These are phyloP conservation scores for Penicillium fuscoglaucum DNA, from an alignment of 2,329 filamentous ascomycete genomes.

Conservation along the genomic window DNA sequence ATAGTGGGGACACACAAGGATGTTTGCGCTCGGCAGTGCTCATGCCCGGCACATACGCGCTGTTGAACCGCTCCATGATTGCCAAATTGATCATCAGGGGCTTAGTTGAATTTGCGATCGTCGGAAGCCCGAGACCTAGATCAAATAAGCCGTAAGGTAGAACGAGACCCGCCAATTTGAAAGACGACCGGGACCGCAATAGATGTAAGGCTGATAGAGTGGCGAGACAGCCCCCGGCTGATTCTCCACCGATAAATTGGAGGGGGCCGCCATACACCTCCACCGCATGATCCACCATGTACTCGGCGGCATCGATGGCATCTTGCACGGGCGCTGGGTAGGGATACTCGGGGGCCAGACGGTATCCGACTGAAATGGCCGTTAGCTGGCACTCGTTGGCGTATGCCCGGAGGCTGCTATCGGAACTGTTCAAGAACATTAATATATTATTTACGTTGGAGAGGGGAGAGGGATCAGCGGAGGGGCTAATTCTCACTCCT, in stretches of 20 bases:
- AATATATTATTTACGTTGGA: neutral
- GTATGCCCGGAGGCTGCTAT: slow-evolving; percentile 51
- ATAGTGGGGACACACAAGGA: neutral
- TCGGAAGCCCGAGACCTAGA: neutral
- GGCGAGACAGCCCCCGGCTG: neutral
- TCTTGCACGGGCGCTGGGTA: slow-evolving; percentile 49
- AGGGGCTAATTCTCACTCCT: neutral
- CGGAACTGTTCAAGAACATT: slow-evolving; percentile 36
- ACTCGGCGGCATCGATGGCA: neutral
- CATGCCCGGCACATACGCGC: neutral
- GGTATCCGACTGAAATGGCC: slow-evolving; percentile 59
- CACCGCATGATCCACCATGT: neutral
- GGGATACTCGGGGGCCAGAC: slow-evolving; percentile 60
- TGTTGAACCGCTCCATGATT: neutral
- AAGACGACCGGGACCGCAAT: neutral
- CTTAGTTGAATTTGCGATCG: neutral
- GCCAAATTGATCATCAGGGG: neutral
- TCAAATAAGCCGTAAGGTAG: neutral
- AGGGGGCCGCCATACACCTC: neutral
- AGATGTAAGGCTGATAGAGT: neutral
- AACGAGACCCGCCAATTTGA: neutral
- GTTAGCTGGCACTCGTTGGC: slow-evolving; percentile 52
- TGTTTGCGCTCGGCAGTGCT: neutral
- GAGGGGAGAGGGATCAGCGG: too few relatives aligned
- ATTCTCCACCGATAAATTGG: neutral